Conservation (phyloP, 1,139 yeast genomes). For the Eremothecium sinecaudum region DNA sequence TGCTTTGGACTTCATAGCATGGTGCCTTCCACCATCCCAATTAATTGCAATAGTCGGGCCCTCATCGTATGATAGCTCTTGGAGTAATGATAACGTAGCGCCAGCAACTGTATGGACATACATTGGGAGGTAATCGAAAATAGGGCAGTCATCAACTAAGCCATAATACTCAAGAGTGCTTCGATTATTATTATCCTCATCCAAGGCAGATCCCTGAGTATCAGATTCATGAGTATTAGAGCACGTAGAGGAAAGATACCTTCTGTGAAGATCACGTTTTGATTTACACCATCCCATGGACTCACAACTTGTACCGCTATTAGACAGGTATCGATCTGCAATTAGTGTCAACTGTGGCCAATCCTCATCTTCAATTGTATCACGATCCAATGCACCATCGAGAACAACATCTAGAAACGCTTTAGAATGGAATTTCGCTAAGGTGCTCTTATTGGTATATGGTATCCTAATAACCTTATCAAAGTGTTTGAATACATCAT, state of each 20-base stretch:
- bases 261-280: neutral
- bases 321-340: slow-evolving; percentile 5
- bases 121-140: slow-evolving; percentile 44
- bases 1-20: slow-evolving; percentile 46
- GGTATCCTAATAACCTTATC: slow-evolving; percentile 19
- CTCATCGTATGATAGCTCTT: slow-evolving; percentile 8
- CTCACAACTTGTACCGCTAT: slow-evolving; percentile 6
- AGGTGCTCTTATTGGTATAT: slow-evolving; percentile 12
- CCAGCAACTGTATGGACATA: slow-evolving; percentile 49
- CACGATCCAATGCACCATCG: slow-evolving; percentile 7
- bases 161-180: slow-evolving; percentile 31
- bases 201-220: neutral
- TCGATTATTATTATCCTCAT: slow-evolving; percentile 1
- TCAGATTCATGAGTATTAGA: slow-evolving; percentile 2
- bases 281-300: slow-evolving; percentile 2
- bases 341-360: slow-evolving; percentile 5
- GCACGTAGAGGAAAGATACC: slow-evolving; percentile 8
- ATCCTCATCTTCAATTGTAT: slow-evolving; percentile 8
- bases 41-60: slow-evolving; percentile 41
- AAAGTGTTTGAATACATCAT: slow-evolving; percentile 20
- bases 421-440: slow-evolving; percentile 21
- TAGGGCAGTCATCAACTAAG: slow-evolving; percentile 53
- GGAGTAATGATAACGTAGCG: slow-evolving; percentile 43
- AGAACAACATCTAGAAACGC: slow-evolving; percentile 18
- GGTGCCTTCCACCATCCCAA: slow-evolving; percentile 81